Conservation (phyloP, 2,329 filamentous ascomycete species). For the Hypoxylon sp. region DNA sequence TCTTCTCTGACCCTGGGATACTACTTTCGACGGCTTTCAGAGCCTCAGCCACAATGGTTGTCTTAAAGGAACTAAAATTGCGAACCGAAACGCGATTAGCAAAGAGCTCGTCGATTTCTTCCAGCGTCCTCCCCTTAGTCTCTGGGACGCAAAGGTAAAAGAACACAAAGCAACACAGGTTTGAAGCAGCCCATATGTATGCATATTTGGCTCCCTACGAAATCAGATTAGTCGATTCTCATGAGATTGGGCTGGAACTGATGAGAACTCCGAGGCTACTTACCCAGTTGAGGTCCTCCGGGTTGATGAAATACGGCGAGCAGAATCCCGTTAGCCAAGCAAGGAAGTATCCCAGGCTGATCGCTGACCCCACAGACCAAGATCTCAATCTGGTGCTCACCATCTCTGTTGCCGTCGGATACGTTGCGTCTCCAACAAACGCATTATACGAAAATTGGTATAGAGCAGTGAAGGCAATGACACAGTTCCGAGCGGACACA, state of each 20-base stretch:
- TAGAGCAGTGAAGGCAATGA: constrained; percentile 55
- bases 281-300: constrained; percentile 51
- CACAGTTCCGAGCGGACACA: constrained; percentile 49
- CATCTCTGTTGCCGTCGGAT: constrained; percentile 59
- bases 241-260: not conserved
- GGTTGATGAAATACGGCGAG: constrained; percentile 52
- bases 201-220: constrained; percentile 58
- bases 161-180: constrained; percentile 49
- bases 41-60: constrained; percentile 47
- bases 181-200: constrained; percentile 58
- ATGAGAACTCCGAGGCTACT: constrained; percentile 4
- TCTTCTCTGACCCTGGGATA: constrained; percentile 26
- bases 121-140: constrained; percentile 50
- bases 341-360: constrained; percentile 62
- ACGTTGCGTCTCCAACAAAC: constrained; percentile 58
- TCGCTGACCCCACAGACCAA: constrained; percentile 64
- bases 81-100: constrained; percentile 48
- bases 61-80: constrained; percentile 48
- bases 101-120: constrained; percentile 52
- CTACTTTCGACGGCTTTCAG: constrained; percentile 43
- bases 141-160: constrained; percentile 51
- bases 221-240: constrained; percentile 12
- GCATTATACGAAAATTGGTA: constrained; percentile 56
- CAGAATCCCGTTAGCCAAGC: constrained; percentile 55
- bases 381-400: constrained; percentile 60